Evolutionary conservation across 108 stramenopile genomes (phyloP).

Genomic region (Fragilaria radians): DNA sequence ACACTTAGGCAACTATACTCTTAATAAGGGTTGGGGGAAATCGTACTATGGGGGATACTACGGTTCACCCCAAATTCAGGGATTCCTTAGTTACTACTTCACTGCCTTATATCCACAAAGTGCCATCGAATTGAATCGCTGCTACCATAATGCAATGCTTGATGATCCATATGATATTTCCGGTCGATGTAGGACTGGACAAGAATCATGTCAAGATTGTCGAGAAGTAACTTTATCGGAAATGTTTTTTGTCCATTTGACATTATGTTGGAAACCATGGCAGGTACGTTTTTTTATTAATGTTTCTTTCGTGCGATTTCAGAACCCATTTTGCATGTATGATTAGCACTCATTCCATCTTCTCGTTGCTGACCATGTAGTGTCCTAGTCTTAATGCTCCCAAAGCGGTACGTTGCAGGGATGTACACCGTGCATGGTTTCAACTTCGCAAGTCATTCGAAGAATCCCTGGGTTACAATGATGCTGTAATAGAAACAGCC

Average conservation of each 20-base stretch:
- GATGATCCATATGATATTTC: constrained; percentile 61
- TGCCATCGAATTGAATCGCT: constrained; percentile 76
- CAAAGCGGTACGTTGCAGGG: no score
- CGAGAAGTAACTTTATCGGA: constrained; percentile 32
- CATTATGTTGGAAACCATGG: constrained; percentile 92
- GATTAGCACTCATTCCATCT: background rate
- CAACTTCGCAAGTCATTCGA: no score
- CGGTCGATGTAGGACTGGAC: constrained; percentile 43
- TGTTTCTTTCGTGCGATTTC: background rate
- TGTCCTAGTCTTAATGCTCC: background rate
- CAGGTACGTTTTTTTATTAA: background rate
- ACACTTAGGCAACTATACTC: background rate
- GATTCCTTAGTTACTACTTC: constrained; percentile 86
- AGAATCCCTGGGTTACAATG: no score
- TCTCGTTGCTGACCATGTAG: background rate
- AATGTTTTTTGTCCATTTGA: constrained; percentile 83
- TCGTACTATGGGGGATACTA: constrained; percentile 75
- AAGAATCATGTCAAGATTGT: constrained; percentile 65
- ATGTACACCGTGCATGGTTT: no score
- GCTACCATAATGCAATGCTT: constrained; percentile 89
- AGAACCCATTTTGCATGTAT: background rate
- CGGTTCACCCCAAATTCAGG: constrained; percentile 86
- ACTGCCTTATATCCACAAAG: constrained; percentile 41
- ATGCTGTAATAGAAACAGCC: no score
- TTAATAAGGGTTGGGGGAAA: background rate